These are phyloP conservation scores for Scedosporium minutisporum DNA, from an alignment of 2,329 filamentous ascomycete species.

Conservation along the genomic window DNA sequence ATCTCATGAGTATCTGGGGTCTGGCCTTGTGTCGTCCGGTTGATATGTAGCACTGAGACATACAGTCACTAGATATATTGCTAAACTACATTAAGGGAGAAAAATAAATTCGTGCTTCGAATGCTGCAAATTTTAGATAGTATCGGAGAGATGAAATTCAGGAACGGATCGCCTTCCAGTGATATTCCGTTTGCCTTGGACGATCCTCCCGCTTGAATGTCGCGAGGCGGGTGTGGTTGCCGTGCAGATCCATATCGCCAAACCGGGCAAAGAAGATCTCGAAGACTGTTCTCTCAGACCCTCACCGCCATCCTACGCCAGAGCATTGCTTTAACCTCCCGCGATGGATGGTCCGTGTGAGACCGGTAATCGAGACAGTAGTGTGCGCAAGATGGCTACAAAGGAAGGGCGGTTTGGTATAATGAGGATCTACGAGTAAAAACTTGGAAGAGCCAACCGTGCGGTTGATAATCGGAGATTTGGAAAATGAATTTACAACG, in stretches of 20 bases:
- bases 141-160: neutral
- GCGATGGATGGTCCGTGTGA: neutral
- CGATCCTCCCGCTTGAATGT: neutral
- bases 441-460: too few species aligned
- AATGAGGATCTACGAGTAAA: too few species aligned
- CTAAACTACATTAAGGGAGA: neutral
- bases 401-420: neutral
- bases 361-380: neutral
- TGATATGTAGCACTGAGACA: neutral
- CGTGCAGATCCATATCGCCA: neutral
- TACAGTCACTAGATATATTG: neutral
- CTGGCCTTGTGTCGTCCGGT: neutral
- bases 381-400: neutral
- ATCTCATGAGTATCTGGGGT: neutral
- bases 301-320: neutral
- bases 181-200: neutral
- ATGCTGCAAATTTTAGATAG: neutral
- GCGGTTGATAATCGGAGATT: too few species aligned
- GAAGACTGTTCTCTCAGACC: neutral
- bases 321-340: neutral
- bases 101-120: neutral
- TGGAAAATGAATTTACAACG: too few species aligned
- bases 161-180: neutral
- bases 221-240: neutral
- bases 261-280: neutral